A percentile compares a stretch with the other conserved stretches of the same genome.
phyloP scores from a whole-genome alignment of 1,284 basidiomycete species.

The Grifola frondosa region DNA sequence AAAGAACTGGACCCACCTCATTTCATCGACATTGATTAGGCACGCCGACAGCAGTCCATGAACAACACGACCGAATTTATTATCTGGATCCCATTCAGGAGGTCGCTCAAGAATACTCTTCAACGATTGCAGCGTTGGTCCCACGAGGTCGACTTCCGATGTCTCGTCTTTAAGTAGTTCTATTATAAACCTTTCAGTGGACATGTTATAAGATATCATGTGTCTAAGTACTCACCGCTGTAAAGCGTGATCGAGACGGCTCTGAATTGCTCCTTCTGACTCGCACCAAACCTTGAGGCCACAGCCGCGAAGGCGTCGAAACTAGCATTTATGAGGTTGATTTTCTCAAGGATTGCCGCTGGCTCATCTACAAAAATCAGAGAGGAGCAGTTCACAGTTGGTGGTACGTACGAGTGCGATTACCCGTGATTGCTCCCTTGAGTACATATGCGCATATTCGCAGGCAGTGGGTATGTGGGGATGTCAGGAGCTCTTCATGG shows the following conservation, averaged over 20 bases:
- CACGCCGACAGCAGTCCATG: slow-evolving; percentile 88
- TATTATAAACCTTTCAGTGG: too few relatives aligned
- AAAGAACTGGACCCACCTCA: slow-evolving; percentile 63
- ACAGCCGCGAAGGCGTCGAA: slow-evolving; percentile 70
- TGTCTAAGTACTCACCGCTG: slow-evolving; percentile 47
- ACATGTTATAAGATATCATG: neutral
- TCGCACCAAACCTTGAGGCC: slow-evolving; percentile 56
- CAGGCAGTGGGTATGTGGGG: slow-evolving; percentile 68
- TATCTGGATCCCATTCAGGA: slow-evolving; percentile 33
- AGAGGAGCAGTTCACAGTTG: neutral
- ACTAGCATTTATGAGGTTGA: slow-evolving; percentile 65
- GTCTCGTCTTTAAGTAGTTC: slow-evolving; percentile 86
- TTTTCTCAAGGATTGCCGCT: slow-evolving; percentile 46
- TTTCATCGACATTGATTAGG: slow-evolving; percentile 85
- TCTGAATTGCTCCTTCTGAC: slow-evolving; percentile 70
- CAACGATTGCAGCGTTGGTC: slow-evolving; percentile 76
- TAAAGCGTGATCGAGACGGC: slow-evolving; percentile 83
- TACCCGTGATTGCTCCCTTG: slow-evolving; percentile 64
- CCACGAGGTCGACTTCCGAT: slow-evolving; percentile 74
- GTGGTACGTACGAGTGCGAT: slow-evolving; percentile 50
- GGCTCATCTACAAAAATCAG: slow-evolving; percentile 20
- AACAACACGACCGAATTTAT: slow-evolving; percentile 60
- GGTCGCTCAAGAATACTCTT: slow-evolving; percentile 66
- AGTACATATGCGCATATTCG: slow-evolving; percentile 81
- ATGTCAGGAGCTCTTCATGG: slow-evolving; percentile 39